Evolutionary conservation across 2,329 filamentous ascomycete species (phyloP).

Genomic region (Didymella segeticola): DNA sequence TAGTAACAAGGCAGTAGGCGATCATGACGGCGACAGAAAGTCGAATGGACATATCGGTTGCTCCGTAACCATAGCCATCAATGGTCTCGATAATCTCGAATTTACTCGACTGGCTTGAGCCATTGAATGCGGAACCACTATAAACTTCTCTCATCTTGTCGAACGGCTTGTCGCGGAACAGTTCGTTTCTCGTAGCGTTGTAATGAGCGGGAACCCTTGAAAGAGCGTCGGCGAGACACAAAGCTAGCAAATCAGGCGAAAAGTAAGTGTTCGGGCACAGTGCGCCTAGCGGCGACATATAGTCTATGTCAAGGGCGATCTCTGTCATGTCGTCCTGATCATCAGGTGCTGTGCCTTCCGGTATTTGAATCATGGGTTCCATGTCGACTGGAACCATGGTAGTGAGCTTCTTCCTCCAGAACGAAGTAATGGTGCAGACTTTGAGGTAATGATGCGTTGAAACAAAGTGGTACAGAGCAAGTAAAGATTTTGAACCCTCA

Average conservation of each 20-base stretch:
- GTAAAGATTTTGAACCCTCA: not conserved
- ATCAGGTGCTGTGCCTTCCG: not conserved
- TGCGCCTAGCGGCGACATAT: not conserved
- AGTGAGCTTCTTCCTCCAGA: not conserved
- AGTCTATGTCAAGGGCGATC: not conserved
- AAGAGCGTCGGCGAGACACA: too few relatives aligned
- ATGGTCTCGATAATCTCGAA: not conserved
- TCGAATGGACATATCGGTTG: not conserved
- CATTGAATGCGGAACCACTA: too few relatives aligned
- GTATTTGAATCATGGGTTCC: too few relatives aligned
- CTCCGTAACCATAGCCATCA: not conserved
- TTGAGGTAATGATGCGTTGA: not conserved
- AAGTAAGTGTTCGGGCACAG: not conserved
- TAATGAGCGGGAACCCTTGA: too few relatives aligned
- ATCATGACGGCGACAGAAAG: constrained; percentile 33
- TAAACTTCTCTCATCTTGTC: too few relatives aligned
- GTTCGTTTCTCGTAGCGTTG: not conserved
- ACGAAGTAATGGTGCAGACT: not conserved
- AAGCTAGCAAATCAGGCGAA: too few relatives aligned
- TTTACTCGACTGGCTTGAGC: too few relatives aligned
- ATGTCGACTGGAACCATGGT: not conserved
- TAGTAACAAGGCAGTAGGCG: constrained; percentile 13
- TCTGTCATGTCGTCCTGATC: not conserved
- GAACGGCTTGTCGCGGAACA: not conserved
- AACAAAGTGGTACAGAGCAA: not conserved